phyloP scores from a whole-genome alignment of 345 rosid species.

The Iberis pinnata region DNA sequence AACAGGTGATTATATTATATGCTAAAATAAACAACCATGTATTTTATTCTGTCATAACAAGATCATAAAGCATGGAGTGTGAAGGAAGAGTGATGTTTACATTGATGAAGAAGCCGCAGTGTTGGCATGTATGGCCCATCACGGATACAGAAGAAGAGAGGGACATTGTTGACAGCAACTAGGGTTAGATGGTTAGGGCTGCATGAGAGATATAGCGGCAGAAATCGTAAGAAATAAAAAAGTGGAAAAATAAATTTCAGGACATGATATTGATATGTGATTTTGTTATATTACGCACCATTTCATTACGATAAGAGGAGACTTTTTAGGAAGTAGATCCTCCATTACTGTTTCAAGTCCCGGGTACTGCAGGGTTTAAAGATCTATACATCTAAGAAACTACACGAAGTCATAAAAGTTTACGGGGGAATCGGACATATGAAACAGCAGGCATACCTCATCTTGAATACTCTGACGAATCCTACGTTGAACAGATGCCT shows the following conservation, averaged over 20 bases:
- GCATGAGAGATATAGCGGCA: slow-evolving; percentile 26
- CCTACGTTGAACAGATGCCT: slow-evolving; percentile 94
- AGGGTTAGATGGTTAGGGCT: slow-evolving; percentile 94
- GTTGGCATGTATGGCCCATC: slow-evolving; percentile 99
- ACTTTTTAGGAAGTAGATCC: slow-evolving; percentile 94
- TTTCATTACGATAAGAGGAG: slow-evolving; percentile 78
- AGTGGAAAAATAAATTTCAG: too few species aligned
- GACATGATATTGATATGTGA: slow-evolving; percentile 1
- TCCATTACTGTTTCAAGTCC: slow-evolving; percentile 88
- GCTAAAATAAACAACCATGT: too few species aligned
- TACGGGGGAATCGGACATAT: too few species aligned
- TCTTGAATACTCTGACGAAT: slow-evolving; percentile 95
- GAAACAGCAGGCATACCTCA: slow-evolving; percentile 47
- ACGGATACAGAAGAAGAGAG: slow-evolving; percentile 88
- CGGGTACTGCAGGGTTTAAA: slow-evolving; percentile 62
- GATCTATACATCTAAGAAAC: slow-evolving; percentile 1
- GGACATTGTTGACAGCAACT: slow-evolving; percentile 85
- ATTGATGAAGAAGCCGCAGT: slow-evolving; percentile 87
- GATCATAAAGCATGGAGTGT: too few species aligned
- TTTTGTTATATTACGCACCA: slow-evolving; percentile 45
- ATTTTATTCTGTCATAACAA: too few species aligned
- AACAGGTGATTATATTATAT: too few species aligned
- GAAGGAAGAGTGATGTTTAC: slow-evolving; percentile 37
- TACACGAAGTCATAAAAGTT: slow-evolving; percentile 6
- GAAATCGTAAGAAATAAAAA: not conserved